Base-by-base conservation (phyloP, 2,329 filamentous ascomycete genomes). In the Alternaria atra region DNA sequence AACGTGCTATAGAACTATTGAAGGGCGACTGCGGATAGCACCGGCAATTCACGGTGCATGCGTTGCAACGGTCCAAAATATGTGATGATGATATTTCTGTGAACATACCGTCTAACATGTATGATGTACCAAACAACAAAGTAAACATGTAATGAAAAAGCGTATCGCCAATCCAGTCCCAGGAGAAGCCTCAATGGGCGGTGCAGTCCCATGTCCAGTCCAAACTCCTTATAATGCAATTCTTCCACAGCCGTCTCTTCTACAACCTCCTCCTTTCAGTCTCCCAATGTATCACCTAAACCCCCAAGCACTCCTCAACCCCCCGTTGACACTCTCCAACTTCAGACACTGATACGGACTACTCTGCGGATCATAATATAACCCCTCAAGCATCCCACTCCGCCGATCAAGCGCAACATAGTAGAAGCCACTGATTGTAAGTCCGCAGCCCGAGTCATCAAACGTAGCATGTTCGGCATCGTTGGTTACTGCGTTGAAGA, bases 401-500 rank as follows among this genome's bases (percentile, higher is more conserved):
- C 72, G 73, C 42, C 84, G 73, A 56, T 79, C 68, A 68, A 86
- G 58, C 67, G 80, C 83, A 6, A 85, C 79, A 66, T 85, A 86
- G 64, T 86, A 86, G 63, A 86, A 86, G 0, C 84, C 84, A 29
- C 76, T 80, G 55, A 86, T 86, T 7, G 84, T 86, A 37, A 85
- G 73, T 0, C 84, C 84, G 54, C 74, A 78, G 15, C 77, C 73
- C 5, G 73, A 71, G 20, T 77, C 73, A n/a, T 75, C 74, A 53
- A 77, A 75, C 2, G 63, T 59, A 0, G 64, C 63, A 8, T 73
- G 71, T 43, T 73, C 71, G 1, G 61, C 56, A 15, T 74, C 72
- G 15, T 30, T 56, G 12, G 48, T 34, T 12, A 25, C 17, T 8
- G 43, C 12, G n/a, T 25, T 40, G 30, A 64, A 55, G 32, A 55